Evolutionary conservation across 2,329 filamentous ascomycete species (phyloP), one percentile per base, ranked within the genome.

Genomic region (Phaeomoniella chlamydospora): DNA sequence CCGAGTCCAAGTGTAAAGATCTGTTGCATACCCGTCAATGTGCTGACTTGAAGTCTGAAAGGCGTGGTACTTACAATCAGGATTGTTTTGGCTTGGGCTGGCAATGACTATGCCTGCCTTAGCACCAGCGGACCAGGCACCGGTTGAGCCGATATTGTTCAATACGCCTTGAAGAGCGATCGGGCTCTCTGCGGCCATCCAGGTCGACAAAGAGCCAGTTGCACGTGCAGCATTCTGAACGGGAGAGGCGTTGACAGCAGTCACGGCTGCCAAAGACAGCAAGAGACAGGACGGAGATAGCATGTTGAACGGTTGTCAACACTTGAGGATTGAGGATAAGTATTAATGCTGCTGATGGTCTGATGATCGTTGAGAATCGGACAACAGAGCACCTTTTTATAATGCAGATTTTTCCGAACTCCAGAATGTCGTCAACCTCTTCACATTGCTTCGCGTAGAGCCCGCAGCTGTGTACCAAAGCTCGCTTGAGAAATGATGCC

Each of bases 1-100:
- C 51, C 81, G 64, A 4, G 76, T 84, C 81, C 82, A 87, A 2
- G 78, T 83, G 51, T 75, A 87, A 51, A 70, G 85, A 56, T 87
- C 77, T 82, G 38, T 3, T 5, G 22, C 16, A 31, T 17, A 34
- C 18, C 19, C 10, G 15, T 15, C 30, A n/a, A 4, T 15, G 26
- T 17, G 13, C 4, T 5, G 3, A 16, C 6, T 26, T 26, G n/a
- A 9, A 26, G 6, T n/a, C 22, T 26, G 22, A 9, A 26, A n/a
- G 22, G 15, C 16, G 16, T 15, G 14, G 13, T 9, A 51, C 61
- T 49, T 48, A 70, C 67, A 75, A 46, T 72, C 54, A 2, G 70
- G 70, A 49, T 72, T 57, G 4, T 45, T 52, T 31, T 58, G 70
- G 11, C 67, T 70, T n/a, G 71, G 72, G 41, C 68, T 72, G 2